phyloP scores from a whole-genome alignment of 768 basidiomycete species.

The Panaeolus cyanescens region DNA sequence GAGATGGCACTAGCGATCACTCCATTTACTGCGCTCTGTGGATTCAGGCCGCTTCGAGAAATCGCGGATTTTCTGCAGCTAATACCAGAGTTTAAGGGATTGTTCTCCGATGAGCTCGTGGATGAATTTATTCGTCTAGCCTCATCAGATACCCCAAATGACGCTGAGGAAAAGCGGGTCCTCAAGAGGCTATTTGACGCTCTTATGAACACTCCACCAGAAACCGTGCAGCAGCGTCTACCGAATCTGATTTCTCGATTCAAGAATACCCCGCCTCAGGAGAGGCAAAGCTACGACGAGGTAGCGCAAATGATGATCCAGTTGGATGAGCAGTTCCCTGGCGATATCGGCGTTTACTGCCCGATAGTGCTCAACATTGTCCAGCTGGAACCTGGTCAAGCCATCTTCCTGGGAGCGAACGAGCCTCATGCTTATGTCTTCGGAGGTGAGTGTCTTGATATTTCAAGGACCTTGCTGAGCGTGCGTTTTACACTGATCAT shows the following conservation, averaged over 20 bases:
- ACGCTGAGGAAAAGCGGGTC: slow-evolving; percentile 53
- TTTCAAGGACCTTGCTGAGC: neutral
- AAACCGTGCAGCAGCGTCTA: slow-evolving; percentile 55
- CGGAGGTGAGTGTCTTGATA: slow-evolving; percentile 64
- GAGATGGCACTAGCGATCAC: slow-evolving; percentile 99
- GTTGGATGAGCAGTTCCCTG: slow-evolving; percentile 78
- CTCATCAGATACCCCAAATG: slow-evolving; percentile 40
- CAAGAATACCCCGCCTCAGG: slow-evolving; percentile 21
- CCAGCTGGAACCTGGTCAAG: slow-evolving; percentile 76
- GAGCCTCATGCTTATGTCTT: slow-evolving; percentile 97
- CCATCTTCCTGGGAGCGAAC: slow-evolving; percentile 93
- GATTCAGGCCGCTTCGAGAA: slow-evolving; percentile 80
- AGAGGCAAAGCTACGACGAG: slow-evolving; percentile 31
- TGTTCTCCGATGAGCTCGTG: slow-evolving; percentile 63
- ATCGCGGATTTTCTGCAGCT: slow-evolving; percentile 67
- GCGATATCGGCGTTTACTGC: slow-evolving; percentile 93
- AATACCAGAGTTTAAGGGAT: slow-evolving; percentile 75
- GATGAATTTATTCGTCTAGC: slow-evolving; percentile 53
- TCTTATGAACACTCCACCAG: slow-evolving; percentile 78
- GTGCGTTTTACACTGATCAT: neutral
- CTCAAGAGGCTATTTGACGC: slow-evolving; percentile 80
- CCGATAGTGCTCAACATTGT: slow-evolving; percentile 89
- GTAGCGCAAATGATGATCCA: slow-evolving; percentile 63
- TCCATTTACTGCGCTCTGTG: slow-evolving; percentile 87
- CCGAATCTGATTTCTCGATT: slow-evolving; percentile 64